phyloP scores from a whole-genome alignment of 129 eudicot species.

The Solidago caesia region DNA sequence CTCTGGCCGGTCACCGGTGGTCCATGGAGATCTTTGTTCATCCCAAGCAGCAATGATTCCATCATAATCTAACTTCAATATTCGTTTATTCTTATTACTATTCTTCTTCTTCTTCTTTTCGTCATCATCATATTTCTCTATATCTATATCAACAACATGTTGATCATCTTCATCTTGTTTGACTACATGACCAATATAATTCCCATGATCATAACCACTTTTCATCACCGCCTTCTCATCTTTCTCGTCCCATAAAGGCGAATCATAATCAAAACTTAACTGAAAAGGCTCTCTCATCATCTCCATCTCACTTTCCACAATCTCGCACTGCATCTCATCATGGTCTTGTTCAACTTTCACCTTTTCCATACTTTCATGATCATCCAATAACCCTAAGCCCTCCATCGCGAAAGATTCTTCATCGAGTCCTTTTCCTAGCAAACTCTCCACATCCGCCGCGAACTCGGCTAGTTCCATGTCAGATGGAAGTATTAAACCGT shows the following conservation, averaged over 20 bases:
- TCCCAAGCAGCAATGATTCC: constrained; percentile 83
- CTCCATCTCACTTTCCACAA: constrained; percentile 34
- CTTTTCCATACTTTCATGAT: constrained; percentile 28
- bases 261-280: constrained; percentile 60
- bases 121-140: constrained; percentile 23
- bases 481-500: constrained; percentile 47
- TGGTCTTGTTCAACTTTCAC: constrained; percentile 54
- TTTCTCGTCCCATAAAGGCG: constrained; percentile 53
- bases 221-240: constrained; percentile 25
- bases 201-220: constrained; percentile 1
- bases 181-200: constrained; percentile 2
- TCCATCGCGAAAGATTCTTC: constrained; percentile 66
- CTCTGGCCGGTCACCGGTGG: constrained; percentile 70
- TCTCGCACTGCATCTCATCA: constrained; percentile 22
- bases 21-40: constrained; percentile 79
- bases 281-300: constrained; percentile 57
- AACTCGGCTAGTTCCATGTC: constrained; percentile 78
- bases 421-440: constrained; percentile 69
- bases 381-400: constrained; percentile 52
- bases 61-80: constrained; percentile 68
- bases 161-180: constrained; percentile 29
- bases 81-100: constrained; percentile 37
- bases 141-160: neutral
- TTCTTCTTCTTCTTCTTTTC: neutral
- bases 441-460: constrained; percentile 78